Percentiles rank a stretch among this genome's conserved stretches.
phyloP scores from a whole-genome alignment of 257 asterid genomes.

The Mitragyna speciosa region DNA sequence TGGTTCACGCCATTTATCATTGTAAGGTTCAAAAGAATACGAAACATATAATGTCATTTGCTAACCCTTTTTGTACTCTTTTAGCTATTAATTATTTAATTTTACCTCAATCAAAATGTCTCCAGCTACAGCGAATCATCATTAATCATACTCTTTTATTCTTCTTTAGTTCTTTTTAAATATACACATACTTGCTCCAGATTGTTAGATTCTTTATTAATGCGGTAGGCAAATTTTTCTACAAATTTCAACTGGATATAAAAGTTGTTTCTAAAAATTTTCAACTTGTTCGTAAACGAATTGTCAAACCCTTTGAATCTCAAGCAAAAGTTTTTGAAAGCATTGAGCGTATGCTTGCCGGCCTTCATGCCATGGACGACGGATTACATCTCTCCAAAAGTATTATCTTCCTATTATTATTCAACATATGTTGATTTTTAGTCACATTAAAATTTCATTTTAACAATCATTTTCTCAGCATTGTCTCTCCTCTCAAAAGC shows the following conservation, averaged over 20 bases:
- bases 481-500: not conserved
- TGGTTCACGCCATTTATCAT: no score
- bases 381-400: not conserved
- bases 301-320: not conserved
- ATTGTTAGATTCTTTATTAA: not conserved
- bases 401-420: not conserved
- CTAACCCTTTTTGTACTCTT: not conserved
- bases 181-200: not conserved
- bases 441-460: not conserved
- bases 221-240: not conserved
- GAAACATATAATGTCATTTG: not conserved
- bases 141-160: not conserved
- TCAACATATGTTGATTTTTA: no score
- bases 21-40: not conserved
- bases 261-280: no score
- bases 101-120: not conserved
- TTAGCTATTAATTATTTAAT: not conserved
- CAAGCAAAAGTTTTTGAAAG: not conserved
- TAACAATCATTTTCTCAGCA: not conserved
- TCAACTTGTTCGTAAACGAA: no score
- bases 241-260: no score
- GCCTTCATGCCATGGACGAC: slow-evolving; percentile 13
- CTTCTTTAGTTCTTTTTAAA: not conserved
- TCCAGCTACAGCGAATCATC: not conserved
- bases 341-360: not conserved